phyloP scores from a whole-genome alignment of 2,329 filamentous ascomycete genomes.

The Fusarium albidum region DNA sequence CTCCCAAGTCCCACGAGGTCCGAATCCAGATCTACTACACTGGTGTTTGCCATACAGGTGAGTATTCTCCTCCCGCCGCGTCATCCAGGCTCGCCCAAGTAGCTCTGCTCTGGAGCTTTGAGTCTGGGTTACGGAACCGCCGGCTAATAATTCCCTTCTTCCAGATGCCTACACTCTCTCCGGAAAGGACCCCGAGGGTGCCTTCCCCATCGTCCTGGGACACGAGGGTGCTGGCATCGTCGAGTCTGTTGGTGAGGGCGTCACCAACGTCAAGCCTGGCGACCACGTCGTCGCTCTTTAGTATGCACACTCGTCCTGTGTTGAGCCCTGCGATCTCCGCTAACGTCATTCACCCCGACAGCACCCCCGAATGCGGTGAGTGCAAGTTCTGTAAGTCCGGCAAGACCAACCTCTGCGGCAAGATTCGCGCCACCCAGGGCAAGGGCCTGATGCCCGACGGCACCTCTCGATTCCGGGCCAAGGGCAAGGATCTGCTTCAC shows the following conservation, averaged over 20 bases:
- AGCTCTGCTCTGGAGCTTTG: background rate
- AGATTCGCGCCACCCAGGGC: constrained; percentile 97
- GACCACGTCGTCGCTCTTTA: constrained; percentile 93
- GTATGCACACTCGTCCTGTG: constrained; percentile 54
- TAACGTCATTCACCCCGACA: constrained; percentile 47
- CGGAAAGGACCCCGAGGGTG: constrained; percentile 96
- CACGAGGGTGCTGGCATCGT: constrained; percentile 93
- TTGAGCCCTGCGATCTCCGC: background rate
- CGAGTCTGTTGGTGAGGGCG: constrained; percentile 92
- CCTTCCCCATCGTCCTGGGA: constrained; percentile 87
- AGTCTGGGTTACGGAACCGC: background rate
- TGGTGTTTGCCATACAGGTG: constrained; percentile 97
- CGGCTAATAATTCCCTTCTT: constrained; percentile 23
- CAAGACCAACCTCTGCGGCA: constrained; percentile 99
- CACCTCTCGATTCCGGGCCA: constrained; percentile 92
- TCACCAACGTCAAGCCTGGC: constrained; percentile 91
- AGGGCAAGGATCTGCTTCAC: constrained; percentile 93
- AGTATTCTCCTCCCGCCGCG: constrained; percentile 28
- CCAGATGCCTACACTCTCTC: constrained; percentile 92
- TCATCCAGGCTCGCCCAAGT: constrained; percentile 11
- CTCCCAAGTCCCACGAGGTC: constrained; percentile 92
- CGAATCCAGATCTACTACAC: constrained; percentile 98
- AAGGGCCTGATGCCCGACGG: constrained; percentile 97
- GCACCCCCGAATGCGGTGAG: constrained; percentile 95
- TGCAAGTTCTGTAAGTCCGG: constrained; percentile 99